Evolutionary conservation across 139 green algal genomes (phyloP).

Genomic region (Marvania coccoides): DNA sequence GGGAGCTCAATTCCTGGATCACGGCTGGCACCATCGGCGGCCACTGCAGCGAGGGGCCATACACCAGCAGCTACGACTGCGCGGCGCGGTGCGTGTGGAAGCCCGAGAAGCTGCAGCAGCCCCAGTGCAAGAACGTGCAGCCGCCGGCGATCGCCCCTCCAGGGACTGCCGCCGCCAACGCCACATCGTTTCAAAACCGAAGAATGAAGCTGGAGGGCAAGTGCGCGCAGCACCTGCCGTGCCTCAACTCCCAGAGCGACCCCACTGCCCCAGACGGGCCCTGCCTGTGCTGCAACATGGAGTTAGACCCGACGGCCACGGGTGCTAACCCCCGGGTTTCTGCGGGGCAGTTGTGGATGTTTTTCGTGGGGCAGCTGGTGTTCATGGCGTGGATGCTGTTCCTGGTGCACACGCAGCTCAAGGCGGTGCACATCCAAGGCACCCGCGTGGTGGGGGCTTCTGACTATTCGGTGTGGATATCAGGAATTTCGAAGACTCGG

Average conservation of each 20-base stretch:
- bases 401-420: conserved; percentile 20
- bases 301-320: conserved; percentile 3
- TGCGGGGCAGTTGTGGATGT: conserved; percentile 29
- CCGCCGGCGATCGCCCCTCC: neutral
- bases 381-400: conserved; percentile 37
- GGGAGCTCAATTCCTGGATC: conserved; percentile 21
- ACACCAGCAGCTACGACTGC: conserved; percentile 34
- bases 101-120: neutral
- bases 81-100: conserved; percentile 17
- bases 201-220: neutral
- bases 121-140: conserved; percentile 5
- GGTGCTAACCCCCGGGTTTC: neutral
- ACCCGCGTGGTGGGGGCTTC: conserved; percentile 31
- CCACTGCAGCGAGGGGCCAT: conserved; percentile 15
- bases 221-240: conserved; percentile 28
- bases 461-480: conserved; percentile 36
- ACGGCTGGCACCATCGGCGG: conserved; percentile 23
- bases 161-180: neutral
- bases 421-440: conserved; percentile 16
- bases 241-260: conserved; percentile 1
- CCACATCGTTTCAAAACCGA: neutral
- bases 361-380: conserved; percentile 28
- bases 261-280: conserved; percentile 18
- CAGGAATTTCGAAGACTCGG: neutral
- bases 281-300: conserved; percentile 32